Percentiles rank a stretch among this genome's conserved stretches.
These are phyloP conservation scores for Hypoxylon sp. DNA, from an alignment of 2,329 filamentous ascomycete species.

Conservation along the genomic window DNA sequence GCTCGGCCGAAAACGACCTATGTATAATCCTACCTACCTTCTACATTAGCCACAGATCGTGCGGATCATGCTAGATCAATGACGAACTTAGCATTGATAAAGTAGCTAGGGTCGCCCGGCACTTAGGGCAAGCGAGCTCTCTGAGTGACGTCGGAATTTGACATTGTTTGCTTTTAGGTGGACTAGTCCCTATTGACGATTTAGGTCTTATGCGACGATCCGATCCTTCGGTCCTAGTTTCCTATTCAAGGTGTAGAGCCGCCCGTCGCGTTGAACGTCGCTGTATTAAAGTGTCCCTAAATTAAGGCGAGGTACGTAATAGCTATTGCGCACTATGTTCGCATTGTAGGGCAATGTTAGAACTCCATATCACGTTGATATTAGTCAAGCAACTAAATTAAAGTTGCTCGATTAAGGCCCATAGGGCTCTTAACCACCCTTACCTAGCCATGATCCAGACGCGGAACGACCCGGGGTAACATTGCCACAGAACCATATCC, in stretches of 20 bases:
- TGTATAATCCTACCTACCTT: background rate
- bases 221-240: constrained; percentile 31
- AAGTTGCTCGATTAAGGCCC: background rate
- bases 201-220: constrained; percentile 4
- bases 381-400: background rate
- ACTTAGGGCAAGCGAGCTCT: background rate
- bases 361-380: background rate
- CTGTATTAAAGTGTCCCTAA: constrained; percentile 14
- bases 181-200: constrained; percentile 2
- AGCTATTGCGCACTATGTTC: background rate
- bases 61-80: constrained; percentile 9
- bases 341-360: background rate
- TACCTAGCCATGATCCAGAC: background rate
- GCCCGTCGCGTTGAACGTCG: constrained; percentile 12
- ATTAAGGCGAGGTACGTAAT: constrained; percentile 4
- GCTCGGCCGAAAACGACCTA: constrained; percentile 4
- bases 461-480: constrained; percentile 6
- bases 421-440: background rate
- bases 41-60: constrained; percentile 11
- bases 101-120: constrained; percentile 12
- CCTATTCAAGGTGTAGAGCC: constrained; percentile 22
- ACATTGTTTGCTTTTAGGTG: background rate
- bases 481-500: background rate
- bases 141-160: constrained; percentile 5
- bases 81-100: constrained; percentile 4